Evolutionary conservation across 768 basidiomycete genomes (phyloP), one percentile per base, ranked within the genome.

Genomic region (Leucosporidium scottii): DNA sequence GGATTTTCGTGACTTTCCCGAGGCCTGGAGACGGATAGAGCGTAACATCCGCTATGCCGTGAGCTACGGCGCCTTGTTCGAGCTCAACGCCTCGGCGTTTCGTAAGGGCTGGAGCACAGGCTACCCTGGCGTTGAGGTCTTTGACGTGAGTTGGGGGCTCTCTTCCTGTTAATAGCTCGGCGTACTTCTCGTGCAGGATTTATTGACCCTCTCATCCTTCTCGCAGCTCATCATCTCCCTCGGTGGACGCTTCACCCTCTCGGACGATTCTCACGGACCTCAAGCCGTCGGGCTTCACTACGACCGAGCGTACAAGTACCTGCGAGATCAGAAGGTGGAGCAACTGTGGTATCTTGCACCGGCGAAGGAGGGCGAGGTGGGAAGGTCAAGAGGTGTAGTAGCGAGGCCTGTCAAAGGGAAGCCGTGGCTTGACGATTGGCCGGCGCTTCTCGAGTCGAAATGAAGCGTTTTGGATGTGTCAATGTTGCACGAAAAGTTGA

Each of bases 221-320:
- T 20, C 20, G 39, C 76, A 97, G 94, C 75, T 88, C 28, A 89
- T 97, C 65, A 72, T 85, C n/a, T 76, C 81, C 53, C 78, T 82
- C 58, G 84, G 83, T 15, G 96, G 93, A 4, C 84, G 85, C 28
- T 85, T 96, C 70, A 84, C 87, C 25, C 82, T 99, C 31, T 98
- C 94, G 8, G 96, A 98, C 76, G 96, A 98, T 79, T 93, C 93
- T 61, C 96, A 99, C 75, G 92, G 91, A 0, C 88, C 91, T 3
- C 84, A 85, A 36, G 85, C 85, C 13, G 92, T 98, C 62, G 93
- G 92, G 0, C 81, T 91, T 66, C 91, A 97, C 78, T 99, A 97
- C 74, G 75, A 80, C 63, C 81, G 83, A 25, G 78, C 88, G 69
- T 81, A 80, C 57, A 81, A 82, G 17, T 98, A 97, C 78, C 80